Evolutionary conservation across 2,329 filamentous ascomycete genomes (phyloP), one percentile per base, ranked within the genome.

Genomic region (Fusarium pilosicola): DNA sequence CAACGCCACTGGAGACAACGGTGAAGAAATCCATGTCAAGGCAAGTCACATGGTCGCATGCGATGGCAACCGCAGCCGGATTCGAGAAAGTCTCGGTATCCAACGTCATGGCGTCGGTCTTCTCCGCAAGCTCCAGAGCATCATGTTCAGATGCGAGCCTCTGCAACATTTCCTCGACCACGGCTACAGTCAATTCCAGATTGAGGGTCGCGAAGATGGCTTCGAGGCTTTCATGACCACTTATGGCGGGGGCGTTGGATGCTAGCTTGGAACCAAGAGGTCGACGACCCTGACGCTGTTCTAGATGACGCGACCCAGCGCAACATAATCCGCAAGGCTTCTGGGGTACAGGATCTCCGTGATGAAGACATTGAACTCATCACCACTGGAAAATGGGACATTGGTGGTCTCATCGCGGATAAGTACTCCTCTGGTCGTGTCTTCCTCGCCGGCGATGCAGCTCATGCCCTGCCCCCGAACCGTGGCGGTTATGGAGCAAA

Each of bases 31-130:
- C 36, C 74, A 64, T 10, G 57, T 84, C n/a, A 60, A 61, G 6
- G 80, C 78, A 13, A 74, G 79, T 5, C 85, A 85, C 60, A 72
- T 84, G 24, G 79, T 85, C 24, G 82, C 82, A 18, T 82, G 80
- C 38, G 84, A 85, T 56, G 83, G 83, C 17, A 78, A 77, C 15
- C 60, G 69, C 34, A 81, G 80, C 63, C 70, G 64, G 0, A 71
- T 82, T 8, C 70, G 79, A 30, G 67, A 78, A 64, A 49, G 70
- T 26, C 76, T 83, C 22, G 73, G 74, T 7, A 77, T 82, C 32
- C 34, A 60, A 8, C 75, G 71, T 18, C 77, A 75, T 6, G 82
- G 81, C 4, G 69, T 74, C 30, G 81, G 82, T 3, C 65, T 75
- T 11, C 41, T 84, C 7, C 80, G 81, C 11, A 49, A 78, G 41